These are phyloP conservation scores for Pseudocercospora crystallina DNA, from an alignment of 2,329 filamentous ascomycete species.

Conservation along the genomic window DNA sequence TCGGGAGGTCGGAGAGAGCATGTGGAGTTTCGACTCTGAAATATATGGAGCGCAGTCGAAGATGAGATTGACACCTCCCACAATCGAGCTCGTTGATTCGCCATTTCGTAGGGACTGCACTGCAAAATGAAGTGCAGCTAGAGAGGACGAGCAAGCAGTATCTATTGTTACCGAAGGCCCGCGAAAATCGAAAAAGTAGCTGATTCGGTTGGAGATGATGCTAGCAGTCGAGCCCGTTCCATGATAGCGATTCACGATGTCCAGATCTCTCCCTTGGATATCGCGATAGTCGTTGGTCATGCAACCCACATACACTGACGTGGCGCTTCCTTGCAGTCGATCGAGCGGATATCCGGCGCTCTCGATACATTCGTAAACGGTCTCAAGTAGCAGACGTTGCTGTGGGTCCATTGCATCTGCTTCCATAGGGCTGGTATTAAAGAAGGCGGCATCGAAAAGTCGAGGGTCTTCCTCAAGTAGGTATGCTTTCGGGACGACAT, in stretches of 20 bases:
- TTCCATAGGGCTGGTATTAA: conserved; percentile 23
- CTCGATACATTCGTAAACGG: conserved; percentile 27
- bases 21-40: conserved; percentile 20
- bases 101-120: conserved; percentile 33
- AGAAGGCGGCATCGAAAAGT: conserved; percentile 28
- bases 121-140: conserved; percentile 38
- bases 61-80: conserved; percentile 30
- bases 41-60: conserved; percentile 20
- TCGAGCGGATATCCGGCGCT: conserved; percentile 17
- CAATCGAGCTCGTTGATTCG: conserved; percentile 24
- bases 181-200: conserved; percentile 26
- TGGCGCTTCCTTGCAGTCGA: conserved; percentile 18
- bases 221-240: conserved; percentile 22
- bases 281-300: conserved; percentile 26
- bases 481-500: conserved; percentile 21
- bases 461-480: conserved; percentile 27
- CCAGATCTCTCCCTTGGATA: conserved; percentile 24
- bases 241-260: conserved; percentile 22
- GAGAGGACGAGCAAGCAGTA: conserved; percentile 48
- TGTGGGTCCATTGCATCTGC: conserved; percentile 31
- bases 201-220: conserved; percentile 27
- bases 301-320: conserved; percentile 25
- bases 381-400: conserved; percentile 29
- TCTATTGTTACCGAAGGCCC: conserved; percentile 36
- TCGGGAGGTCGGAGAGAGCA: conserved; percentile 30